phyloP scores from a whole-genome alignment of 352 stramenopile species.

The Hyphochytrium catenoides region DNA sequence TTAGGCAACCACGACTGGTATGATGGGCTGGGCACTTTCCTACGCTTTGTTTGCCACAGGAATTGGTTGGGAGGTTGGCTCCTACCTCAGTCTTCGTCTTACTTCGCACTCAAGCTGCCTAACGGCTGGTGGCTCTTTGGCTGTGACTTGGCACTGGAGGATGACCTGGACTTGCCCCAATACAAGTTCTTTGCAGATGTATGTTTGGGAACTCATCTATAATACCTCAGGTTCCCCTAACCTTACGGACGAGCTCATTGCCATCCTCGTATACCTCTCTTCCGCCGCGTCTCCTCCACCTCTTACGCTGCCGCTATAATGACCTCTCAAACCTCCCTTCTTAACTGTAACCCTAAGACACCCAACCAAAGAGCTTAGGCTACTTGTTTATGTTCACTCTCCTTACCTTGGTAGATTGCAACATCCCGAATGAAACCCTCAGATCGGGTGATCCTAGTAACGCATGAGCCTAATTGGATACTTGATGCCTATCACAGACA shows the following conservation, averaged over 20 bases:
- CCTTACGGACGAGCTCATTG: too few relatives aligned
- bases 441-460: slow-evolving; percentile 70
- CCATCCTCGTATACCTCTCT: too few relatives aligned
- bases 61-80: slow-evolving; percentile 77
- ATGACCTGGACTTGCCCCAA: slow-evolving; percentile 77
- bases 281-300: too few relatives aligned
- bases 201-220: too few relatives aligned
- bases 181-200: slow-evolving; percentile 73
- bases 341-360: too few relatives aligned
- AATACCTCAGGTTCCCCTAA: too few relatives aligned
- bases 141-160: slow-evolving; percentile 64
- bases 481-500: slow-evolving; percentile 50
- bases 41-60: slow-evolving; percentile 60
- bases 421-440: slow-evolving; percentile 36
- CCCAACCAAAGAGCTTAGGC: too few relatives aligned
- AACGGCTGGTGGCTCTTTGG: slow-evolving; percentile 75
- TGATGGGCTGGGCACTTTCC: slow-evolving; percentile 75
- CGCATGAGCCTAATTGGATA: slow-evolving; percentile 72
- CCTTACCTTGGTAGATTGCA: too few relatives aligned
- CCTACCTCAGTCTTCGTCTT: slow-evolving; percentile 67
- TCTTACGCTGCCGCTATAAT: too few relatives aligned
- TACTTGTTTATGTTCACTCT: too few relatives aligned
- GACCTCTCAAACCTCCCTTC: too few relatives aligned
- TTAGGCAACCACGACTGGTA: slow-evolving; percentile 81
- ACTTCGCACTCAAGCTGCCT: slow-evolving; percentile 70